A percentile compares a stretch with the other conserved stretches of the same genome.
These are phyloP conservation scores for Spiromastix sp. DNA, from an alignment of 2,329 filamentous ascomycete species.

Conservation along the genomic window DNA sequence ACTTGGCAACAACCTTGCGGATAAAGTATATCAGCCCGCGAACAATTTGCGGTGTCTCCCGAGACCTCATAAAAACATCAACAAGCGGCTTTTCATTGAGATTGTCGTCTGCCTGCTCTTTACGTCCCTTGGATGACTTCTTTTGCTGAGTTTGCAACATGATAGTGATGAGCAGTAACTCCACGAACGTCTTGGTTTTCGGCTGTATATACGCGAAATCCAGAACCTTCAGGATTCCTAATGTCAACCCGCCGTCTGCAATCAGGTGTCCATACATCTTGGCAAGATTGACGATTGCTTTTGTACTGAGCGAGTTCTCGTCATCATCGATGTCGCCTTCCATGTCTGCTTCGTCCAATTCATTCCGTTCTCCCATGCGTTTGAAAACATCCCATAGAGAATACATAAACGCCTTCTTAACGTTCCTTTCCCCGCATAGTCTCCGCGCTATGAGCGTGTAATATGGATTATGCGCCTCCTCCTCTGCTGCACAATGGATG, in stretches of 20 bases:
- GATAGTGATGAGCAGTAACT: constrained; percentile 66
- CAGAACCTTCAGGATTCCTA: constrained; percentile 52
- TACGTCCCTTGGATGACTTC: constrained; percentile 16
- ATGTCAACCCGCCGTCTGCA: constrained; percentile 46
- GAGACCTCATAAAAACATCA: constrained; percentile 56
- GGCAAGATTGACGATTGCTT: constrained; percentile 56
- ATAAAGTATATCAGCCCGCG: constrained; percentile 72
- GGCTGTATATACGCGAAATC: constrained; percentile 68
- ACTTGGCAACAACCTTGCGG: constrained; percentile 61
- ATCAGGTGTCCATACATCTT: constrained; percentile 56
- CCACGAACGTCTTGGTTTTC: constrained; percentile 68
- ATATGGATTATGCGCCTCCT: constrained; percentile 81
- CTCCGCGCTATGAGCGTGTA: constrained; percentile 77
- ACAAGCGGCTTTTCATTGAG: constrained; percentile 50
- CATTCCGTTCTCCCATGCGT: constrained; percentile 62
- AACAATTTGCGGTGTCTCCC: constrained; percentile 56
- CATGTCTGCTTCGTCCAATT: constrained; percentile 52
- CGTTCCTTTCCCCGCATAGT: constrained; percentile 55
- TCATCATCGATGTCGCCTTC: constrained; percentile 48
- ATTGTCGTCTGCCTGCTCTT: constrained; percentile 16
- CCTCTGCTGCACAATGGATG: constrained; percentile 74
- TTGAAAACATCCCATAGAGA: constrained; percentile 79
- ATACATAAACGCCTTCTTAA: constrained; percentile 79
- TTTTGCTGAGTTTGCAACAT: constrained; percentile 56
- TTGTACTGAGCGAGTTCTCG: constrained; percentile 37